These are phyloP conservation scores for Daldinia vernicosa DNA, from an alignment of 495 filamentous ascomycete genomes.

Conservation along the genomic window DNA sequence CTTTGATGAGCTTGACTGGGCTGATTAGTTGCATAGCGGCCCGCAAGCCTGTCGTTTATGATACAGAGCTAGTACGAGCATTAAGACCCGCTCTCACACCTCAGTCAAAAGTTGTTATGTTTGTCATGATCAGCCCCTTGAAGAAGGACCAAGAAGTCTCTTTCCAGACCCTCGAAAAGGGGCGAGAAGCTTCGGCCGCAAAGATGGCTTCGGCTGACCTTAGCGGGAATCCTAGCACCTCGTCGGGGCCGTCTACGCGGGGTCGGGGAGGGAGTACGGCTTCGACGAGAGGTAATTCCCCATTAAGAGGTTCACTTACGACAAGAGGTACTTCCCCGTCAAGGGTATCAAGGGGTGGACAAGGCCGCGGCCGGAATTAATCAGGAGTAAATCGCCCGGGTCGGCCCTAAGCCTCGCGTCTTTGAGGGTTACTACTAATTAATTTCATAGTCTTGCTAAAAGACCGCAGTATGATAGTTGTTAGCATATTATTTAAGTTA, in stretches of 20 bases:
- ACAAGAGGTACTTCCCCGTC: not conserved
- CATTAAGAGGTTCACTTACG: not conserved
- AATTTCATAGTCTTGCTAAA: not conserved
- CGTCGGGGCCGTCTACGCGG: too few species aligned
- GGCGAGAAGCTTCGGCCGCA: slow-evolving; percentile 31
- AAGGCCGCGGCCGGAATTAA: not conserved
- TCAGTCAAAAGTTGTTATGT: slow-evolving; percentile 96
- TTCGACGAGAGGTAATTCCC: not conserved
- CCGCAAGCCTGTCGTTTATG: slow-evolving; percentile 86
- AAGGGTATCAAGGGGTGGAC: not conserved
- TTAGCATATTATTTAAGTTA: not conserved
- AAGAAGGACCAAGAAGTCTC: slow-evolving; percentile 71
- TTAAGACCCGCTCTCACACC: slow-evolving; percentile 92
- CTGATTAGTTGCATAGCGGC: slow-evolving; percentile 89
- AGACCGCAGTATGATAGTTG: not conserved
- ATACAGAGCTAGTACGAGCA: slow-evolving; percentile 92
- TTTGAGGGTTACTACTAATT: not conserved
- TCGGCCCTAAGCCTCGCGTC: not conserved
- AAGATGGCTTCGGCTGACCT: slow-evolving; percentile 5
- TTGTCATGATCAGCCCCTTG: slow-evolving; percentile 92
- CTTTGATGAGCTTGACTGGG: slow-evolving; percentile 86
- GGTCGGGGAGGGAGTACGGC: not conserved
- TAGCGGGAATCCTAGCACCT: not conserved
- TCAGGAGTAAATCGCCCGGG: not conserved
- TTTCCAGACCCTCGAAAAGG: slow-evolving; percentile 33